Conservation (phyloP, 257 asterid genomes). For the Gentiana macrophylla region DNA sequence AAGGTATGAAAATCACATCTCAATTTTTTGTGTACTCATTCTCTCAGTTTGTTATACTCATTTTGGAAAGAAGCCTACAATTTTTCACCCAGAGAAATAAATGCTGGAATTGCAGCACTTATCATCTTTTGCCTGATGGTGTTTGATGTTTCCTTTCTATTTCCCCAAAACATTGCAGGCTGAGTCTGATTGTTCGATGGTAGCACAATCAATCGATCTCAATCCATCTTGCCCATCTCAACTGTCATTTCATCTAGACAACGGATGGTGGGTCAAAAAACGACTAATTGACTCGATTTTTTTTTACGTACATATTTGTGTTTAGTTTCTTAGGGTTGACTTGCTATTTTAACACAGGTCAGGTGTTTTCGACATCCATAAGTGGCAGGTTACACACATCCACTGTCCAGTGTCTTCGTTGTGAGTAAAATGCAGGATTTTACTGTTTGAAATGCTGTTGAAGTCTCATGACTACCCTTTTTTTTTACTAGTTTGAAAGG, state of each 20-base stretch:
- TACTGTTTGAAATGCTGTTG: neutral
- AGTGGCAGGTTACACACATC: constrained; percentile 74
- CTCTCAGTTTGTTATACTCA: too few relatives aligned
- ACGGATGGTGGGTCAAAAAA: constrained; percentile 72
- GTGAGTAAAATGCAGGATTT: constrained; percentile 35
- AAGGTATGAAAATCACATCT: constrained; percentile 42
- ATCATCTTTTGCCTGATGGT: too few relatives aligned
- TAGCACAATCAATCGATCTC: constrained; percentile 72
- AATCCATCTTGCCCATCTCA: constrained; percentile 86
- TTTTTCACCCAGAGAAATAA: too few relatives aligned
- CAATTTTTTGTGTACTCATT: too few relatives aligned
- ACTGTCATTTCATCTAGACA: constrained; percentile 96
- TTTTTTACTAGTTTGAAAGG: neutral
- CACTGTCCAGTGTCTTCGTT: constrained; percentile 96
- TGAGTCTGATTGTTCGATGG: constrained; percentile 69
- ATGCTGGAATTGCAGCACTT: too few relatives aligned
- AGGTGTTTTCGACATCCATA: constrained; percentile 70
- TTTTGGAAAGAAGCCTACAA: too few relatives aligned
- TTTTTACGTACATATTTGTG: neutral
- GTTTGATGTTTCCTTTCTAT: neutral
- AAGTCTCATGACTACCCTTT: neutral
- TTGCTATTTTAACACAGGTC: constrained; percentile 46
- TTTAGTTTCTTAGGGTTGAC: constrained; percentile 1
- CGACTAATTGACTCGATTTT: constrained; percentile 9
- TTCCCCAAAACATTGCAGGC: constrained; percentile 47